Percentiles rank a stretch among this genome's conserved stretches.
Evolutionary conservation across 768 basidiomycete species (phyloP).

Genomic region (Dacryopinax spathularia): DNA sequence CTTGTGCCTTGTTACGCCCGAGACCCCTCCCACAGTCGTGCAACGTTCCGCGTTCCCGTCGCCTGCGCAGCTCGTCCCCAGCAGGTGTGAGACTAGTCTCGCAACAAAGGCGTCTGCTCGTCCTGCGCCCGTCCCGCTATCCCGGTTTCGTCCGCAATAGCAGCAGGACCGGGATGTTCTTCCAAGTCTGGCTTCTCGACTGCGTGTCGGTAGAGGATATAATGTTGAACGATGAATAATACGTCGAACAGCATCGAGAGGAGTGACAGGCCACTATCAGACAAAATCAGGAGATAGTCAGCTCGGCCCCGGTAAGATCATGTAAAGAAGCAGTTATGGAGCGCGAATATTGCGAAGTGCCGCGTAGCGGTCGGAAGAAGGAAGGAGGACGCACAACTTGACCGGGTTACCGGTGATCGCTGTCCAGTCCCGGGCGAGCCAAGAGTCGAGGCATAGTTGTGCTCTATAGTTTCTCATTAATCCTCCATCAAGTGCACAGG

Average conservation of each 20-base stretch:
- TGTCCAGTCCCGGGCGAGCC: conserved; percentile 16
- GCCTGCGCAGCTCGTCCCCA: background rate
- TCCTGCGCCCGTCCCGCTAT: background rate
- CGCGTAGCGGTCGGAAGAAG: background rate
- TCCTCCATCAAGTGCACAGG: too few species aligned
- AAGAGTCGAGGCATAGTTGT: conserved; percentile 22
- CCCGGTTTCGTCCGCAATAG: background rate
- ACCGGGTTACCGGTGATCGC: conserved; percentile 20
- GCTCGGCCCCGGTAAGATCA: background rate
- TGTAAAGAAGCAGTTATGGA: too few species aligned
- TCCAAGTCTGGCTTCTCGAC: background rate
- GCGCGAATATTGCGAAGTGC: too few species aligned
- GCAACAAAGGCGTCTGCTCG: background rate
- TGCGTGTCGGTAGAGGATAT: conserved; percentile 17
- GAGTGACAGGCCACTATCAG: conserved; percentile 16
- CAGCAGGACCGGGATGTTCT: background rate
- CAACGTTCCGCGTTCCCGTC: background rate
- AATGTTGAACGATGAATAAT: conserved; percentile 24
- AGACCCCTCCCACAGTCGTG: too few species aligned
- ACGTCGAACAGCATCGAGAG: conserved; percentile 21
- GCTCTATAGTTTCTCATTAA: conserved; percentile 6
- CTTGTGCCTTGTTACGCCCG: too few species aligned
- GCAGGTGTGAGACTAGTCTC: background rate
- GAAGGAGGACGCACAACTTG: conserved; percentile 15
- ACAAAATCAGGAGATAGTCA: background rate